Evolutionary conservation across 306 rosid species (phyloP).

Genomic region (Gastrolobium villosum): DNA sequence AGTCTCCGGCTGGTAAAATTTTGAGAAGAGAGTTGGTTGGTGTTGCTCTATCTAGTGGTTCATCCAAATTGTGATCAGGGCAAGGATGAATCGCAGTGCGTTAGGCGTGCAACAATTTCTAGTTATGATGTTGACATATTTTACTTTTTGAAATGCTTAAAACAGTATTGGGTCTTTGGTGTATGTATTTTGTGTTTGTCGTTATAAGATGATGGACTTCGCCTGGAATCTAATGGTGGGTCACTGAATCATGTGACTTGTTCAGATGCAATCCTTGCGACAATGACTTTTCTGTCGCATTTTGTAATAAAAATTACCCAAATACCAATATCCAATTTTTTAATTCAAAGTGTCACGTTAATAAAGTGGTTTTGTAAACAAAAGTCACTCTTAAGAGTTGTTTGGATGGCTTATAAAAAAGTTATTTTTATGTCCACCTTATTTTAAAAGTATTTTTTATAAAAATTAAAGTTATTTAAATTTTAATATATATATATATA

Average conservation of each 20-base stretch:
- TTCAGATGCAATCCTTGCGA: neutral
- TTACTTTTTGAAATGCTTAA: conserved; percentile 5
- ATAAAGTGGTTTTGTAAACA: too few species aligned
- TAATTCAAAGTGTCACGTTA: too few species aligned
- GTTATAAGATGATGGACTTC: neutral
- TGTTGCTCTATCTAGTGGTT: conserved; percentile 61
- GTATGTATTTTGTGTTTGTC: neutral
- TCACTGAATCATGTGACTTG: neutral
- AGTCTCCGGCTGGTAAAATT: conserved; percentile 87
- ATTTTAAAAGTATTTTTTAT: too few species aligned
- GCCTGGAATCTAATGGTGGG: neutral
- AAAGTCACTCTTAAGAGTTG: too few species aligned
- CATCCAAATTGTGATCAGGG: conserved; percentile 65
- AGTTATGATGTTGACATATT: neutral
- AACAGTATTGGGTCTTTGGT: neutral
- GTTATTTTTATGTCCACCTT: too few species aligned
- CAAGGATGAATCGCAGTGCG: neutral
- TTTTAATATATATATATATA: too few species aligned
- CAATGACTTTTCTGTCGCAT: too few species aligned
- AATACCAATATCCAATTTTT: too few species aligned
- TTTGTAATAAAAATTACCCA: too few species aligned
- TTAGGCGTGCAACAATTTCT: neutral
- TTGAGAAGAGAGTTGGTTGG: conserved; percentile 80
- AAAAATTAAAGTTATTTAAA: too few species aligned
- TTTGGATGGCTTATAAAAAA: too few species aligned